phyloP scores from a whole-genome alignment of 2,329 filamentous ascomycete genomes.

The Cryphonectria carpinicola region DNA sequence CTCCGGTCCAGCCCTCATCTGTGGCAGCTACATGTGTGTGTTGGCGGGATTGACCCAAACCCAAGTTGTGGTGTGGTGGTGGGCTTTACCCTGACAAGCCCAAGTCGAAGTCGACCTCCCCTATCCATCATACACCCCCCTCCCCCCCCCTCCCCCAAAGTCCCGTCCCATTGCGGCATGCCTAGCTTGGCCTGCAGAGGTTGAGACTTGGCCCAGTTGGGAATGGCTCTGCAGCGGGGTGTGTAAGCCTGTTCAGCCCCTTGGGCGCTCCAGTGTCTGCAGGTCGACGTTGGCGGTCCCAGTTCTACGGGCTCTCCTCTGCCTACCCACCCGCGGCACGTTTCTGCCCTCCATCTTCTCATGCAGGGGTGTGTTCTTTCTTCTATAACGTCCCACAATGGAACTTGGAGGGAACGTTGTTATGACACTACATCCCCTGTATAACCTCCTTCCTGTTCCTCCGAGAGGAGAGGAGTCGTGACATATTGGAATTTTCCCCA shows the following conservation, averaged over 20 bases:
- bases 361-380: conserved; percentile 8
- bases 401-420: conserved; percentile 10
- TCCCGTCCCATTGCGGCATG: conserved; percentile 5
- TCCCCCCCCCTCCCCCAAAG: not conserved
- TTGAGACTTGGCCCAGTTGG: conserved; percentile 4
- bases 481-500: not conserved
- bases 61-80: not conserved
- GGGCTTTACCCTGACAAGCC: not conserved
- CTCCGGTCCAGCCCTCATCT: not conserved
- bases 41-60: not conserved
- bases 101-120: not conserved
- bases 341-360: conserved; percentile 11
- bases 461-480: not conserved
- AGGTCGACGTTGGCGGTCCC: conserved; percentile 12
- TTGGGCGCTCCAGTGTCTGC: conserved; percentile 2
- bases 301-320: not conserved
- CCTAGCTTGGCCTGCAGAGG: not conserved
- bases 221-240: not conserved
- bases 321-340: conserved; percentile 18
- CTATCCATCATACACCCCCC: not conserved
- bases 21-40: not conserved
- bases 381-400: conserved; percentile 7
- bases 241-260: not conserved
- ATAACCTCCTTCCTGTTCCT: conserved; percentile 9
- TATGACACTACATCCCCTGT: not conserved